phyloP scores from a whole-genome alignment of 306 rosid genomes.

The Medicago arabica region DNA sequence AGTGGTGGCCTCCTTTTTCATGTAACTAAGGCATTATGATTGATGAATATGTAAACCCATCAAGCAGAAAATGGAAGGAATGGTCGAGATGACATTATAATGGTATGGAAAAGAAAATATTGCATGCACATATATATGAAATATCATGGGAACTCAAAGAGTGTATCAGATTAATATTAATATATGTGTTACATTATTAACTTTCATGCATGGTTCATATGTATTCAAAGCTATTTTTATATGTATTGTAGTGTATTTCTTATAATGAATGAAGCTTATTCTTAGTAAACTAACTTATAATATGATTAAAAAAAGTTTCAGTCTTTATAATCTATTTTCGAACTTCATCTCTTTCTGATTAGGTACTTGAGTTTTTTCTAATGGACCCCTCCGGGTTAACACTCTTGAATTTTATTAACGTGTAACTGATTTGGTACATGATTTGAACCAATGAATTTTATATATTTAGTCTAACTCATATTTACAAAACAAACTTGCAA shows the following conservation, averaged over 20 bases:
- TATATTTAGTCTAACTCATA: too few relatives aligned
- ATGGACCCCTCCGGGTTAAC: too few relatives aligned
- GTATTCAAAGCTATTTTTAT: slow-evolving; percentile 5
- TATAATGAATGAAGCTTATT: background rate
- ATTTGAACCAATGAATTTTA: background rate
- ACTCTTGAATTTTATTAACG: background rate
- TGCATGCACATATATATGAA: background rate
- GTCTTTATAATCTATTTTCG: too few relatives aligned
- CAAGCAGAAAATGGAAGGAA: slow-evolving; percentile 25
- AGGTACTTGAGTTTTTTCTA: background rate
- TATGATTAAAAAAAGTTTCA: too few relatives aligned
- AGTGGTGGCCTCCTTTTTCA: slow-evolving; percentile 14
- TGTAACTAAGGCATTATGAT: slow-evolving; percentile 26
- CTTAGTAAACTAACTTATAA: too few relatives aligned
- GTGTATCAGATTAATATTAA: background rate
- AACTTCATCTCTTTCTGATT: background rate
- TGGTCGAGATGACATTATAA: slow-evolving; percentile 38
- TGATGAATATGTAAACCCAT: slow-evolving; percentile 31
- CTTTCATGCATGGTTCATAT: background rate
- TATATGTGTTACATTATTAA: background rate
- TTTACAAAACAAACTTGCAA: background rate
- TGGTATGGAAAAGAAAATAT: slow-evolving; percentile 7
- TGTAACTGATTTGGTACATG: background rate
- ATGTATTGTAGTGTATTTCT: background rate
- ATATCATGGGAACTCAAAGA: background rate